Evolutionary conservation across 805 yeast species (phyloP).

Genomic region (Kodamaea restingae): DNA sequence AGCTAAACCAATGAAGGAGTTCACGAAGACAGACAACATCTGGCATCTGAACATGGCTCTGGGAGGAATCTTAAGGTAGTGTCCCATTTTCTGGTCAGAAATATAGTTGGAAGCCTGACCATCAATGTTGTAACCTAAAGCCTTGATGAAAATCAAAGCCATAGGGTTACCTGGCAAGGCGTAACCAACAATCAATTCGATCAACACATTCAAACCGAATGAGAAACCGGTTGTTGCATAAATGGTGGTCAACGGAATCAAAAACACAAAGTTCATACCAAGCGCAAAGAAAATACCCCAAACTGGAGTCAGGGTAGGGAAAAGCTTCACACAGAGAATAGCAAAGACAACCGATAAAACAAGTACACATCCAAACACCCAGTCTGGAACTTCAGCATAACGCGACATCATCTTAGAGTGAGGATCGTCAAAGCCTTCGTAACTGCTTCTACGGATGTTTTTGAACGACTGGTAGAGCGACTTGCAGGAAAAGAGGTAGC

Average conservation of each 20-base stretch:
- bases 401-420: constrained; percentile 30
- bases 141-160: constrained; percentile 48
- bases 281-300: constrained; percentile 35
- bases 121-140: constrained; percentile 54
- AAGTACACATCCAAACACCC: constrained; percentile 24
- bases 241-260: constrained; percentile 29
- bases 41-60: constrained; percentile 48
- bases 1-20: constrained; percentile 21
- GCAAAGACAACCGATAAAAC: constrained; percentile 27
- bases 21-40: constrained; percentile 19
- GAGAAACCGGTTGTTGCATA: constrained; percentile 29
- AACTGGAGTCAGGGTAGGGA: constrained; percentile 33
- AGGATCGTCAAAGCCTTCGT: constrained; percentile 32
- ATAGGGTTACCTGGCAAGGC: constrained; percentile 35
- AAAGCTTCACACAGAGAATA: constrained; percentile 27
- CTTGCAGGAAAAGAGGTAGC: constrained; percentile 12
- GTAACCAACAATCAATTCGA: constrained; percentile 36
- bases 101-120: constrained; percentile 54
- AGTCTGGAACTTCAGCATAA: constrained; percentile 35
- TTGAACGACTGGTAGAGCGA: constrained; percentile 14
- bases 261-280: constrained; percentile 29
- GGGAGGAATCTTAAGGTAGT: constrained; percentile 63
- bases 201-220: constrained; percentile 34
- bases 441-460: constrained; percentile 21
- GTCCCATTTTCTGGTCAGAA: constrained; percentile 59